Conservation (phyloP, 805 yeast species). For the Monosporozyma servazzii region DNA sequence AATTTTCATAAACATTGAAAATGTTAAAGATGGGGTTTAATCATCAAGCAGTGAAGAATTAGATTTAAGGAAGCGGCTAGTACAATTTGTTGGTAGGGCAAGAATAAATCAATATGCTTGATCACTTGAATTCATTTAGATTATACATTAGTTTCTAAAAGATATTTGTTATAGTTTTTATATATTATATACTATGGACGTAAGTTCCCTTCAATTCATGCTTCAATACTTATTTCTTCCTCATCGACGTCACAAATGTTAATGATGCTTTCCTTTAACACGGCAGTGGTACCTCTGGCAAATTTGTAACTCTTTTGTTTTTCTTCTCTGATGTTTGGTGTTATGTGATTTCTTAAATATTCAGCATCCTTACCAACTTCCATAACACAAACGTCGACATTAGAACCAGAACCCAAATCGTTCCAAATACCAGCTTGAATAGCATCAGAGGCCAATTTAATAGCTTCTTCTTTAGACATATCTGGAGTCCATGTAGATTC, state of each 20-base stretch:
- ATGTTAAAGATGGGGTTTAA: neutral
- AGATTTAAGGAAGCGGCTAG: too few species aligned
- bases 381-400: slow-evolving; percentile 96
- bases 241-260: slow-evolving; percentile 62
- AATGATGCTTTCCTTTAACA: slow-evolving; percentile 58
- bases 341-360: slow-evolving; percentile 74
- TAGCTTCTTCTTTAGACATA: slow-evolving; percentile 81
- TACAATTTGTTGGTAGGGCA: too few species aligned
- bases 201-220: slow-evolving; percentile 6
- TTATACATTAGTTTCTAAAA: neutral
- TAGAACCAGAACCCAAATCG: slow-evolving; percentile 97
- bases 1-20: neutral
- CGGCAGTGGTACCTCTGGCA: slow-evolving; percentile 88
- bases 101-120: too few species aligned
- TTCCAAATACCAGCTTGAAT: slow-evolving; percentile 98
- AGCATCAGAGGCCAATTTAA: slow-evolving; percentile 81
- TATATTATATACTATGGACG: neutral
- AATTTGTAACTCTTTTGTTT: slow-evolving; percentile 81
- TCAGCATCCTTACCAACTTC: slow-evolving; percentile 84
- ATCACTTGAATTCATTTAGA: neutral
- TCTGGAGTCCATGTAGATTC: slow-evolving; percentile 81
- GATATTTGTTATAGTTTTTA: neutral
- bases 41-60: too few species aligned
- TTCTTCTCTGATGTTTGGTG: slow-evolving; percentile 79
- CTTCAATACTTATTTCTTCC: slow-evolving; percentile 37